Evolutionary conservation across 2,329 filamentous ascomycete genomes (phyloP).

Genomic region (Trichoderma sp.): DNA sequence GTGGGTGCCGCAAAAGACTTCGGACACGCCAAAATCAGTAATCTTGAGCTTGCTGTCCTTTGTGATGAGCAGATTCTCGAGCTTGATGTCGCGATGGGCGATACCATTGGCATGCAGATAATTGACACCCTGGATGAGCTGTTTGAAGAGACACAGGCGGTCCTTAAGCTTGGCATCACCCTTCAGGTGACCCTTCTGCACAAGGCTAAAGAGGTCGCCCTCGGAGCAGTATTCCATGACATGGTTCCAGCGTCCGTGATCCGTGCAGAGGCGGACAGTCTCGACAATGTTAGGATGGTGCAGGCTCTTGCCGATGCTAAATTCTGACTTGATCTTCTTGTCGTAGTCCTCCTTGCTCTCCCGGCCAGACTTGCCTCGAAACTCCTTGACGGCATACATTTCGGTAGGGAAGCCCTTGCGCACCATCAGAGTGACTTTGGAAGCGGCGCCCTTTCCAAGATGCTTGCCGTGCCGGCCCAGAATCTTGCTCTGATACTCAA

Average conservation of each 20-base stretch:
- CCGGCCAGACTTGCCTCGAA: constrained; percentile 65
- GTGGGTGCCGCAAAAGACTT: constrained; percentile 79
- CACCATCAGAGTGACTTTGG: constrained; percentile 76
- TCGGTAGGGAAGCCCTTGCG: constrained; percentile 63
- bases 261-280: constrained; percentile 70
- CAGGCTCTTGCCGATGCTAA: constrained; percentile 78
- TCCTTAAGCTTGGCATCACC: constrained; percentile 63
- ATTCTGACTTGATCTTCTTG: constrained; percentile 89
- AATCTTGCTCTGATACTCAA: constrained; percentile 66
- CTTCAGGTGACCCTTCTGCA: constrained; percentile 67
- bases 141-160: constrained; percentile 83
- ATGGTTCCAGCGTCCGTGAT: constrained; percentile 77
- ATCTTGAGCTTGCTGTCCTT: constrained; percentile 82
- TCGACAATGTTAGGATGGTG: constrained; percentile 86
- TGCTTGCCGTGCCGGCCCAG: constrained; percentile 70
- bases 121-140: constrained; percentile 75
- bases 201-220: constrained; percentile 74
- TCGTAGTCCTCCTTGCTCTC: constrained; percentile 75
- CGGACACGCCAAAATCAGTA: constrained; percentile 85
- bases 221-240: constrained; percentile 90
- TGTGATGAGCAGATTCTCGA: constrained; percentile 79
- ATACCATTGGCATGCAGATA: constrained; percentile 83
- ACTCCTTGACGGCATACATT: constrained; percentile 83
- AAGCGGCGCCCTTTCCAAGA: constrained; percentile 78
- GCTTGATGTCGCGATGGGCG: constrained; percentile 86